phyloP scores from a whole-genome alignment of 2,329 filamentous ascomycete species.

The Fusarium mangiferae region DNA sequence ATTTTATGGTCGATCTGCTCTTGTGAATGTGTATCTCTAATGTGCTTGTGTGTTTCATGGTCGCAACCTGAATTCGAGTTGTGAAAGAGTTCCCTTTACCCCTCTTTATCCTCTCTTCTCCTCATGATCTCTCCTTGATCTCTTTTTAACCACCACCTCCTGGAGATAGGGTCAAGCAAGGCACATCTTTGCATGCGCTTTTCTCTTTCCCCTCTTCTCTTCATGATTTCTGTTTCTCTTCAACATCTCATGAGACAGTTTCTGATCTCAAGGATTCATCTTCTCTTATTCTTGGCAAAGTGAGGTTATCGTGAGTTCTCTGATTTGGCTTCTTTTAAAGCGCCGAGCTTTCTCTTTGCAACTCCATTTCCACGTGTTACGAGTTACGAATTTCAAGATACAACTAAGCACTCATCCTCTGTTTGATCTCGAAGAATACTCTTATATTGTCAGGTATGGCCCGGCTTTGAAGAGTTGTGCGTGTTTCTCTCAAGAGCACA shows the following conservation, averaged over 20 bases:
- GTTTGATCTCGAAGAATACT: not conserved
- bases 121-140: not conserved
- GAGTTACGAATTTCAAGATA: not conserved
- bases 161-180: not conserved
- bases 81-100: not conserved
- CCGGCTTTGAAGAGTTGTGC: not conserved
- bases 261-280: too few species aligned
- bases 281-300: not conserved
- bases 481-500: not conserved
- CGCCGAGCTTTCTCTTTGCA: not conserved
- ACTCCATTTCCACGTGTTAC: not conserved
- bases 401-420: not conserved
- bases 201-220: not conserved
- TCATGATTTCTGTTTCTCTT: too few species aligned
- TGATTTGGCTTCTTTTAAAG: not conserved
- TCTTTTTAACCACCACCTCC: not conserved
- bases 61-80: not conserved
- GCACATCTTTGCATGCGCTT: too few species aligned
- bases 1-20: slow-evolving; percentile 13
- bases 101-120: not conserved
- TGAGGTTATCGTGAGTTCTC: not conserved
- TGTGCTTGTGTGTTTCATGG: not conserved
- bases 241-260: not conserved
- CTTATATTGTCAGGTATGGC: not conserved
- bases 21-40: slow-evolving; percentile 13